Base-by-base conservation (phyloP, 2,329 filamentous ascomycete species). In the Didymella lethalis region DNA sequence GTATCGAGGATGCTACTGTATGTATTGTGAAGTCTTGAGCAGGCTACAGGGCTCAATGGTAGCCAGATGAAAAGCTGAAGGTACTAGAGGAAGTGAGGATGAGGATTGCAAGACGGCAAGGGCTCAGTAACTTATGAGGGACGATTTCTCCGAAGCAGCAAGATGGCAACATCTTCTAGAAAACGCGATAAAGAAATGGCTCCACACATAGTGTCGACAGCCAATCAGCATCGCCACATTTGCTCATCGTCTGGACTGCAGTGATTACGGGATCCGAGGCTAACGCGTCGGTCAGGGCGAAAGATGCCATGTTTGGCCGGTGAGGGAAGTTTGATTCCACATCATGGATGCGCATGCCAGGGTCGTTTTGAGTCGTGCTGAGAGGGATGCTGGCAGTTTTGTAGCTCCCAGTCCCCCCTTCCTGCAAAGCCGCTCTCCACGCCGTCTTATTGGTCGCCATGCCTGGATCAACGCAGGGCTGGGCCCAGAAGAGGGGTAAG, bases 251-350 rank as follows among this genome's bases (percentile, higher is more conserved):
- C 68, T 62, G 56, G 68, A 64, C 60, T 60, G 54, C 59, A 26
- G 51, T 57, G 67, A 65, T 71, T 65, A 68, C 68, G 59, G 64
- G 63, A 67, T 58, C 66, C 56, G 51, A 52, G 48, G 44, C 38
- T 38, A 20, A 47, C 23, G 23, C 41, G 12, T 46, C 31, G 10
- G 41, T 29, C 44, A 47, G 45, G 54, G 58, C 59, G 40, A 43
- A 38, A 38, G 45, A 48, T 54, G 61, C 53, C 56, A 59, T 44
- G 43, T 56, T 56, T 52, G 57, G 62, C 62, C 64, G 64, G 62
- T 50, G 26, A 54, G 38, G 49, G 41, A 60, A 5, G 23, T 25
- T 14, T 44, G 56, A 54, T 54, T 48, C 28, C 34, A 38, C 32
- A 47, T 46, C 40, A 6, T 31, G 50, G 41, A 38, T 47, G 46